Evolutionary conservation across 139 green algal genomes (phyloP), one percentile per base, ranked within the genome.

Genomic region (Volvox africanus): DNA sequence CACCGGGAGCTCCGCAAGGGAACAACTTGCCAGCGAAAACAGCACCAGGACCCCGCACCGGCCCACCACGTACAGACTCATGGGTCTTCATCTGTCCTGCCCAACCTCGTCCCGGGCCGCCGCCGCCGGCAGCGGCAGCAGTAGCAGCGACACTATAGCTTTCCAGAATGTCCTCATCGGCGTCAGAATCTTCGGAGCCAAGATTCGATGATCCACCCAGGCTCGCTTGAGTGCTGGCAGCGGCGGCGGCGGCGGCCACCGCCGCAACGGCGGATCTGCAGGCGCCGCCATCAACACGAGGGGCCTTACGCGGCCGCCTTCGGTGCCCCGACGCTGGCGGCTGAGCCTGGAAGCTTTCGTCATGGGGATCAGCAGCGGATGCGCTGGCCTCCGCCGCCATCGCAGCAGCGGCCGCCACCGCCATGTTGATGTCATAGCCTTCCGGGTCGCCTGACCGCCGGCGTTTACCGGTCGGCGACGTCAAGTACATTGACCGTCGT

Each of bases 401-500:
- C 21, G 21, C 65, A 12, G 65, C 65, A 2, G 65, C 65, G 18
- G 76, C 2, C 76, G 35, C 73, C 26, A 44, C 3, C 22, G 22
- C 67, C 67, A 26, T 6, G 24, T 28, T 32, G 22, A 75, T 9
- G 28, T 79, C 82, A 14, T 24, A 36, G 33, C 62, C 62, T n/a
- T 87, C 82, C 30, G n/a, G 18, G 13, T 73, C 69, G 0, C 50
- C 28, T 0, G 69, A 21, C 14, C 85, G 85, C 14, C 85, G 68
- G 12, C 85, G 85, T 37, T 89, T 89, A 36, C 37, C 37, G 37
- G 33, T 76, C 30, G 61, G 71, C 36, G 68, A 37, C 26, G 83
- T 33, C 17, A 89, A 68, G 83, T 89, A 89, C 22, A 89, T 89
- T 65, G 83, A 89, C 14, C 83, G 83, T 12, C 67, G 67, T 6